Evolutionary conservation across 2,329 filamentous ascomycete species (phyloP), one percentile per base, ranked within the genome.

Genomic region (Microthyrium microscopicum): DNA sequence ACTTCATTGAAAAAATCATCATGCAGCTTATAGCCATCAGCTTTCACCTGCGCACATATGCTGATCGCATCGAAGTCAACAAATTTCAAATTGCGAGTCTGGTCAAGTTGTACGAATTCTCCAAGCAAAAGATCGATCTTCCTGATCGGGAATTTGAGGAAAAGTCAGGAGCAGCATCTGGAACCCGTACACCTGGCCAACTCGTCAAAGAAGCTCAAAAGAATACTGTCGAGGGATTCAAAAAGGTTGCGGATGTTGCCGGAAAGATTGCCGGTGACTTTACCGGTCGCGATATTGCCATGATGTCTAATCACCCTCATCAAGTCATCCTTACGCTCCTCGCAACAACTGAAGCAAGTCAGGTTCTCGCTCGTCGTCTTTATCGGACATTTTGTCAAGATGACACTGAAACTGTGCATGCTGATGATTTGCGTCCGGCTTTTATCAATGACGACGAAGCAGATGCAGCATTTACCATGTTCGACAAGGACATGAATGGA

Each of bases 401-500:
- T 6, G 80, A 71, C 3, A 72, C 70, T 9, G 79, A 92, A 13
- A 82, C 78, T 0, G 75, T 94, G 4, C 68, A 73, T 15, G 65
- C 76, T 0, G 81, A 84, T 6, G 85, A 94, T 46, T 56, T 95
- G 34, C 75, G 73, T 40, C 61, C 68, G 8, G 84, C 81, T 1
- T 94, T 93, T 45, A 68, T 77, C 7, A 79, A 76, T 17, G 68
- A 77, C 13, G 85, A 94, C 11, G 87, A 94, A 49, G 82, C 84
- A 1, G 78, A 89, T 34, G 79, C 79, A 3, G 85, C 85, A 1
- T 94, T 95, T 47, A 64, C 66, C 44, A 85, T 94, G 63, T 94
- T 94, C 44, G 87, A 95, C 57, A 91, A 89, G 50, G 87, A 95
- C 46, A 72, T 94, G 60, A 95, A 95, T 42, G 87, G 85, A 4